These are phyloP conservation scores for Sphagnum contortum DNA, from an alignment of 225 moss, liverwort and hornwort species.

Conservation along the genomic window DNA sequence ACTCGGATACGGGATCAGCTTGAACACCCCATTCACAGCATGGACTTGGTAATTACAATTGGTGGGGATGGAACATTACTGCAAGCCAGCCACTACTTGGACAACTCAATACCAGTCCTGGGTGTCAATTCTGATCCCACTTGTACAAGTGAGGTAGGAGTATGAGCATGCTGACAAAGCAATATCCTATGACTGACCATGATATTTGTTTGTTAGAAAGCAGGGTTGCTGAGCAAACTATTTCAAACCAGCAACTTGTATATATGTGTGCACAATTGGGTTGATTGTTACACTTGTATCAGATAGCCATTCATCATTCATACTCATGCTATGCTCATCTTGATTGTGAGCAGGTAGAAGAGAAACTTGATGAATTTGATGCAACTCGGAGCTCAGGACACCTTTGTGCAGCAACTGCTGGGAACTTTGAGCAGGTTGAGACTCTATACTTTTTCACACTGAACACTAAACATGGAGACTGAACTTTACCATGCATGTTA, in stretches of 20 bases:
- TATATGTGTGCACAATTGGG: background rate
- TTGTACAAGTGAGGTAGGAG: constrained; percentile 52
- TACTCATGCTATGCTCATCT: too few relatives aligned
- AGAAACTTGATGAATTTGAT: constrained; percentile 61
- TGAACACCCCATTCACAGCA: constrained; percentile 42
- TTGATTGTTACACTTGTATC: too few relatives aligned
- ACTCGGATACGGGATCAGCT: constrained; percentile 64
- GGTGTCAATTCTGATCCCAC: constrained; percentile 92
- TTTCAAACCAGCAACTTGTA: background rate
- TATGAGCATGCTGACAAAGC: background rate
- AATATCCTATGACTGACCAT: too few relatives aligned
- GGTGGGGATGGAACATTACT: constrained; percentile 92
- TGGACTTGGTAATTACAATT: constrained; percentile 83
- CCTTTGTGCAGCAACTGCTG: constrained; percentile 71
- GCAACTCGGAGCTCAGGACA: constrained; percentile 74
- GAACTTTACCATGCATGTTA: too few relatives aligned
- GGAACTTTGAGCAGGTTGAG: constrained; percentile 63
- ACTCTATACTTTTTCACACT: too few relatives aligned
- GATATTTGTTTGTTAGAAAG: too few relatives aligned
- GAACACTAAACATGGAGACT: too few relatives aligned
- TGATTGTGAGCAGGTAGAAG: constrained; percentile 48
- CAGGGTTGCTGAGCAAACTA: too few relatives aligned
- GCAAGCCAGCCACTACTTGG: constrained; percentile 76
- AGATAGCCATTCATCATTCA: too few relatives aligned
- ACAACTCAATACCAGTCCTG: constrained; percentile 56